Conservation (phyloP, 139 green algal genomes). For the Zygnema circumcarinatum region DNA sequence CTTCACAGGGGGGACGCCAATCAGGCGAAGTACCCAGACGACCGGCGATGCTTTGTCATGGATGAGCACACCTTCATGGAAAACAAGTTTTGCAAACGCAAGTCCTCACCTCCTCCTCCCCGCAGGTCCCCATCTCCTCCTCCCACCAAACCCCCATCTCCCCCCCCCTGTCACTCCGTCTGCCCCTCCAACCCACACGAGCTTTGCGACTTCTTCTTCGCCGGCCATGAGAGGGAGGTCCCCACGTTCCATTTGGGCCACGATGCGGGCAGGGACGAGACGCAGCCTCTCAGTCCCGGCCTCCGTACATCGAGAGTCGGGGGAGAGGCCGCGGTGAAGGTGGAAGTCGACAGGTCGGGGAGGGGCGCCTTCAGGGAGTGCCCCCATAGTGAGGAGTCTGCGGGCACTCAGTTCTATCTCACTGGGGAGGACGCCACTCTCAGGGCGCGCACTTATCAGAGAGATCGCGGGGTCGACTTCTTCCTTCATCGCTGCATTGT, state of each 20-base stretch:
- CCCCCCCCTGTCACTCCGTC: background rate
- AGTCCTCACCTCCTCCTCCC: constrained; percentile 17
- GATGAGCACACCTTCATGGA: too few relatives aligned
- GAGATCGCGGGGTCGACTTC: background rate
- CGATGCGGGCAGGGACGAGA: background rate
- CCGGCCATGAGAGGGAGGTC: background rate
- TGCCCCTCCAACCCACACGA: constrained; percentile 7
- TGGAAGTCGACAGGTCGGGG: background rate
- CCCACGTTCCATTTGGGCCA: background rate
- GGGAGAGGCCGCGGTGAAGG: background rate
- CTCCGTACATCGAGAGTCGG: background rate
- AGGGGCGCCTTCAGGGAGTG: background rate
- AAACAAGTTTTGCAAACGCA: background rate
- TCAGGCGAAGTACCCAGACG: background rate
- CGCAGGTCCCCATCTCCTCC: constrained; percentile 26
- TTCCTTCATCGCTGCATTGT: background rate
- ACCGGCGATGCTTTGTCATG: constrained; percentile 36
- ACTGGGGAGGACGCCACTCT: background rate
- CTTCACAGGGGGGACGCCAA: background rate
- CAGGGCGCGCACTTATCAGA: background rate
- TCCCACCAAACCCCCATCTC: constrained; percentile 3
- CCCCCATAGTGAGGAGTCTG: background rate
- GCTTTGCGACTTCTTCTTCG: constrained; percentile 8
- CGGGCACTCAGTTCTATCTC: background rate
- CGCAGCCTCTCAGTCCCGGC: background rate